A percentile compares a stretch with the other conserved stretches of the same genome.
phyloP scores from a whole-genome alignment of 1,139 yeast species.

The Lodderomyces parapsilosis region DNA sequence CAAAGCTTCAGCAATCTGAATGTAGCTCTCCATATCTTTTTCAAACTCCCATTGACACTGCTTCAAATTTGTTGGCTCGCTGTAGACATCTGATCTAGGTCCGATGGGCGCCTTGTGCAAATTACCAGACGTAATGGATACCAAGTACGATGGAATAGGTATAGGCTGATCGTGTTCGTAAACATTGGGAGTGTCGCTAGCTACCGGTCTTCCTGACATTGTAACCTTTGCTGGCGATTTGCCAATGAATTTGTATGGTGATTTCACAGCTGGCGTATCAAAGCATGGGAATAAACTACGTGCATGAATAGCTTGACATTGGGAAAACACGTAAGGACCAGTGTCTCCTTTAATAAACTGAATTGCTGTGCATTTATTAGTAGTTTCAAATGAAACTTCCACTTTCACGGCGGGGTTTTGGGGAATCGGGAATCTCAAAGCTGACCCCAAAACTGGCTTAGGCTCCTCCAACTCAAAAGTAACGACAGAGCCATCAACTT shows the following conservation, averaged over 20 bases:
- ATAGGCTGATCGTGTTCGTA: slow-evolving; percentile 33
- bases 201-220: slow-evolving; percentile 37
- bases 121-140: slow-evolving; percentile 37
- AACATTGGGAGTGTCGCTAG: slow-evolving; percentile 6
- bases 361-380: slow-evolving; percentile 38
- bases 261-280: slow-evolving; percentile 42
- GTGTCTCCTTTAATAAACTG: slow-evolving; percentile 41
- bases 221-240: slow-evolving; percentile 31
- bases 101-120: slow-evolving; percentile 31
- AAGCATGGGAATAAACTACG: slow-evolving; percentile 44
- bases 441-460: slow-evolving; percentile 32
- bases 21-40: slow-evolving; percentile 34
- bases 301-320: slow-evolving; percentile 46
- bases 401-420: slow-evolving; percentile 14
- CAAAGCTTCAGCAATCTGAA: slow-evolving; percentile 32
- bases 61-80: slow-evolving; percentile 26
- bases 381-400: slow-evolving; percentile 28
- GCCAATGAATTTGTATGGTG: slow-evolving; percentile 29
- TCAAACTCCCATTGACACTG: slow-evolving; percentile 38
- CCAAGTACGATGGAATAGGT: slow-evolving; percentile 37
- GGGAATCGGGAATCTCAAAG: slow-evolving; percentile 24
- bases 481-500: slow-evolving; percentile 21
- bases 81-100: slow-evolving; percentile 33
- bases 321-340: slow-evolving; percentile 41
- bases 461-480: slow-evolving; percentile 20